A percentile compares a stretch with the other conserved stretches of the same genome.
Evolutionary conservation across 202 grass and related monocot species (phyloP).

Genomic region (Elaeis oleifera): DNA sequence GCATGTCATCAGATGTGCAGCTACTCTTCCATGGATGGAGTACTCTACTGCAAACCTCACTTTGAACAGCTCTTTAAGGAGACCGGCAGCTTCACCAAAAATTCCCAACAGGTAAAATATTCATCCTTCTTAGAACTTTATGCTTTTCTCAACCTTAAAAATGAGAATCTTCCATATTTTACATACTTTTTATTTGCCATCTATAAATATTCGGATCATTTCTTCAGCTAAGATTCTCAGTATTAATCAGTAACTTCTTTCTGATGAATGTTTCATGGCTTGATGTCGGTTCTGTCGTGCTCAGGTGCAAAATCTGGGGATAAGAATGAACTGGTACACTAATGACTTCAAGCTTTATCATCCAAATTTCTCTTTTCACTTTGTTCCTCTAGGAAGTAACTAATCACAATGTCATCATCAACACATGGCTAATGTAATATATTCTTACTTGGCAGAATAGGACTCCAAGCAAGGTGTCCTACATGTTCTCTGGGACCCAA

Average conservation of each 20-base stretch:
- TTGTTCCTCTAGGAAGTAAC: no score
- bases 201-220: no score
- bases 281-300: slow-evolving; percentile 2
- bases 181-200: no score
- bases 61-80: slow-evolving; percentile 99
- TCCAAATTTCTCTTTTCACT: no score
- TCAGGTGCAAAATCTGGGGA: slow-evolving; percentile 49
- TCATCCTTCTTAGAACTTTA: neutral
- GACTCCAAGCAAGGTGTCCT: slow-evolving; percentile 73
- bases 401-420: no score
- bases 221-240: no score
- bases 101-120: slow-evolving; percentile 56
- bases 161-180: no score
- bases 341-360: neutral
- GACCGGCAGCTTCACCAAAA: slow-evolving; percentile 85
- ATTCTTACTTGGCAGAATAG: slow-evolving; percentile 36
- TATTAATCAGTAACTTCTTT: neutral
- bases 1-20: slow-evolving; percentile 60
- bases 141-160: neutral
- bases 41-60: slow-evolving; percentile 95
- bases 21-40: slow-evolving; percentile 96
- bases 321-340: slow-evolving; percentile 45
- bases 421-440: neutral
- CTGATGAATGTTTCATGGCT: neutral
- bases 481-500: slow-evolving; percentile 73